Conservation (phyloP, 257 asterid genomes). For the Gentiana dahurica region DNA sequence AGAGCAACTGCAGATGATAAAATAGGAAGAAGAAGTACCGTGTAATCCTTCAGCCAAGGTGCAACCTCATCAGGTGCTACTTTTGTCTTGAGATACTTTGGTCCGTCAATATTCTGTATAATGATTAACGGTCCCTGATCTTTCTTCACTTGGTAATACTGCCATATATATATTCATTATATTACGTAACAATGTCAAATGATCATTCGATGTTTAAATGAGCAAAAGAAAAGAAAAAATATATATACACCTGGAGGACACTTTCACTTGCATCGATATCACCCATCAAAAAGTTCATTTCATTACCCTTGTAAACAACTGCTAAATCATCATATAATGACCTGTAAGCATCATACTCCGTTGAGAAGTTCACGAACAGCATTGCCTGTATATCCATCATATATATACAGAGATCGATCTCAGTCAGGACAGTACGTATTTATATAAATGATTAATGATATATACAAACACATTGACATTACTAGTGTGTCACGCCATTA, state of each 20-base stretch:
- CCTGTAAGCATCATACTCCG: conserved; percentile 43
- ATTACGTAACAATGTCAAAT: neutral
- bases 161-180: conserved; percentile 16
- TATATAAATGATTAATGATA: too few species aligned
- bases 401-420: neutral
- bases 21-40: conserved; percentile 22
- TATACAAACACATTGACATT: too few species aligned
- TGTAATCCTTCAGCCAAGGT: conserved; percentile 50
- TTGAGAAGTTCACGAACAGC: conserved; percentile 60
- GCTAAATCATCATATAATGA: conserved; percentile 55
- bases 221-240: neutral
- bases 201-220: too few species aligned
- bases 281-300: conserved; percentile 59
- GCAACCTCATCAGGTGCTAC: conserved; percentile 49
- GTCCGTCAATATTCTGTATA: conserved; percentile 32
- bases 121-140: conserved; percentile 63
- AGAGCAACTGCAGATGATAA: too few species aligned
- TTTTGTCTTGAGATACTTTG: conserved; percentile 47
- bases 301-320: conserved; percentile 46
- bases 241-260: conserved; percentile 45
- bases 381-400: conserved; percentile 35
- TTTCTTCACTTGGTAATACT: conserved; percentile 61
- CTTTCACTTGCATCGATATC: conserved; percentile 43
- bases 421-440: too few species aligned
- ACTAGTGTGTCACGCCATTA: too few species aligned